Conservation (phyloP, 352 stramenopile genomes). For the Phytophthora podocarpi region DNA sequence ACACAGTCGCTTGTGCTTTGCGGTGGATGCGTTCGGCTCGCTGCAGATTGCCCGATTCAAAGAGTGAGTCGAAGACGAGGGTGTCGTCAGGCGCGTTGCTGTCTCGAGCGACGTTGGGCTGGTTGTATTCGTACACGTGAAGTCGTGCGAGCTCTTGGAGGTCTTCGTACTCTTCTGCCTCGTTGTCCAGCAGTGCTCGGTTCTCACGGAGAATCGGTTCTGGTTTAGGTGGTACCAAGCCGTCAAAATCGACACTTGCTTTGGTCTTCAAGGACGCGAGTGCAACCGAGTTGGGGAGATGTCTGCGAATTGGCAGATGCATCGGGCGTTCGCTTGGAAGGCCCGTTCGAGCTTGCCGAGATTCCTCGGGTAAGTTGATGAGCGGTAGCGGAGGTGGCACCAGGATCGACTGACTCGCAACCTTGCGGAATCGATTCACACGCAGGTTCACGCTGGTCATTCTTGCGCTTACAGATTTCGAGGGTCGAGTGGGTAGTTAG, state of each 20-base stretch:
- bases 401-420: constrained; percentile 30
- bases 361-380: constrained; percentile 62
- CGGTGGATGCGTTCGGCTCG: constrained; percentile 66
- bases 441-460: constrained; percentile 31
- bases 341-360: constrained; percentile 45
- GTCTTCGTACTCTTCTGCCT: constrained; percentile 41
- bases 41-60: constrained; percentile 77
- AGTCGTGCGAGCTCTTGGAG: constrained; percentile 35
- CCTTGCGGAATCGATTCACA: constrained; percentile 30
- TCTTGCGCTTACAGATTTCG: not conserved
- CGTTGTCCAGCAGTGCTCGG: constrained; percentile 36
- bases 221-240: constrained; percentile 14
- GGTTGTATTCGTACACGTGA: constrained; percentile 81
- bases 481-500: too few species aligned
- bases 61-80: constrained; percentile 76
- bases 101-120: constrained; percentile 42
- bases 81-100: constrained; percentile 50
- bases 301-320: constrained; percentile 55
- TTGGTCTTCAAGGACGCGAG: constrained; percentile 5
- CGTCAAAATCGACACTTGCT: not conserved
- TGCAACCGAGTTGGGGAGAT: constrained; percentile 22
- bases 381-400: constrained; percentile 64
- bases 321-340: constrained; percentile 39
- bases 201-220: constrained; percentile 61
- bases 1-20: not conserved